Evolutionary conservation across 768 basidiomycete genomes (phyloP).

Genomic region (Kwoniella pini): DNA sequence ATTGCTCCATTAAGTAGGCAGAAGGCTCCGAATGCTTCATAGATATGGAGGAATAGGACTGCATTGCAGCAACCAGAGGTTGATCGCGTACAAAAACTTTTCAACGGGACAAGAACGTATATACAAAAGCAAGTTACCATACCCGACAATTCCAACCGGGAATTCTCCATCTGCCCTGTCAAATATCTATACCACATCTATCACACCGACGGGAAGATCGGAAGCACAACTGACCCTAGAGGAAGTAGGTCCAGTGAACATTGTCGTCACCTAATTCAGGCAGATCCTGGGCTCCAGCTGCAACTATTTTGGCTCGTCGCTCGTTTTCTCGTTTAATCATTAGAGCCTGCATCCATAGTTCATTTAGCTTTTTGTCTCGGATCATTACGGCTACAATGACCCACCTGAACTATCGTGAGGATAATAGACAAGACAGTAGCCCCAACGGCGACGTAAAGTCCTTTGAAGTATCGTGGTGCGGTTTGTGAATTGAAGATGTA

Average conservation of each 20-base stretch:
- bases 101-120: no score
- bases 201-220: no score
- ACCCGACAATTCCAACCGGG: no score
- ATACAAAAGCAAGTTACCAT: no score
- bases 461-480: conserved; percentile 28
- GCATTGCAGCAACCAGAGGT: no score
- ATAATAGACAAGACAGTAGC: conserved; percentile 15
- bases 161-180: no score
- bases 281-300: conserved; percentile 31
- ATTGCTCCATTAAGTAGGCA: no score
- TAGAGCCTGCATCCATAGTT: neutral
- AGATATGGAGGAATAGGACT: no score
- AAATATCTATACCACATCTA: no score
- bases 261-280: conserved; percentile 38
- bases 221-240: no score
- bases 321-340: conserved; percentile 12
- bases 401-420: conserved; percentile 15
- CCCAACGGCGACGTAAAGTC: conserved; percentile 29
- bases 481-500: conserved; percentile 24
- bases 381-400: neutral
- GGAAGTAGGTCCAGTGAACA: conserved; percentile 23
- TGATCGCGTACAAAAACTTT: no score
- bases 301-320: conserved; percentile 15
- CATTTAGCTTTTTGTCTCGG: neutral
- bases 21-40: no score